Evolutionary conservation across 305 asterid genomes (phyloP), one percentile per base, ranked within the genome.

Genomic region (Lippia alba): DNA sequence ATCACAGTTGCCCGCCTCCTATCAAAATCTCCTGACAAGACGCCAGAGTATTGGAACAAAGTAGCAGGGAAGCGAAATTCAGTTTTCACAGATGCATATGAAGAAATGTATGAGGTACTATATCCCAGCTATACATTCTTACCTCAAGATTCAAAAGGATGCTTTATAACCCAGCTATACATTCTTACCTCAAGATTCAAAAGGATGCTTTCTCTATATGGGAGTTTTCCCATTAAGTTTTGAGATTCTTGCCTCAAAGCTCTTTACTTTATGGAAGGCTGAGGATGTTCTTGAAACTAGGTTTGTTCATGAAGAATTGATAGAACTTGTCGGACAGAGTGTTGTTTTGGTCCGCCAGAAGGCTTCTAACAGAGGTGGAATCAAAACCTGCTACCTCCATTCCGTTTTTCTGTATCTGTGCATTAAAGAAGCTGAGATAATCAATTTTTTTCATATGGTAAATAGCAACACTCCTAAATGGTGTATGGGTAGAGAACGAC

Each of bases 331-430:
- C 6, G 51, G 40, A 0, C 11, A 14, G 0, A 63, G 56, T 44
- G 12, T 63, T 55, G 50, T 33, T 1, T 19, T 63, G 12, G 16
- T 15, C 4, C 16, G 33, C 32, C 19, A 41, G 19, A 0, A 54
- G 3, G 17, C 39, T 64, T 15, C 15, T 12, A 1, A 3, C 30
- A 24, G 0, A 10, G 14, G 3, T 46, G 34, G 3, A 20, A 40
- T 14, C 5, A 70, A 72, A 64, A 55, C 60, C 16, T 45, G 51
- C 49, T 14, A n/a, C 16, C 71, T 72, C 14, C 76, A 72, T 32
- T 63, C 14, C 3, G 30, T 24, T 3, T 24, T 24, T 24, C 30
- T 24, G 30, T 3, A 24, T 24, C 30, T 63, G 5, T 41, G 70
- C 7, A 34, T 14, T 0, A 8, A 7, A 54, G 64, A 62, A 63